Conservation (phyloP, 768 basidiomycete genomes). For the Erythrobasidium yunnanense region DNA sequence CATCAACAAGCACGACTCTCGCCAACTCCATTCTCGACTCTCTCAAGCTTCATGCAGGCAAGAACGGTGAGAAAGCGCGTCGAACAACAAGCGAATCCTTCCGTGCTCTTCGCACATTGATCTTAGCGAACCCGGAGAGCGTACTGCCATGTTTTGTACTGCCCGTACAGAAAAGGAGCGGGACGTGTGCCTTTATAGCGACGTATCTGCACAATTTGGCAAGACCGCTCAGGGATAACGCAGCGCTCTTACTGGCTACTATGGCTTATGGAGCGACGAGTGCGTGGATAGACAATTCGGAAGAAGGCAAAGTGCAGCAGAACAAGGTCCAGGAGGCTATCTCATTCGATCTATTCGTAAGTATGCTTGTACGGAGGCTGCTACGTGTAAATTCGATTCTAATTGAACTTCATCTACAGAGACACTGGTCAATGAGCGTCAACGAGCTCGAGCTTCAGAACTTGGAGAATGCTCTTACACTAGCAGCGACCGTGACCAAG, state of each 20-base stretch:
- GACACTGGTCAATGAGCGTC: not conserved
- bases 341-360: constrained; percentile 4
- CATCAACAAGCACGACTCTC: no score
- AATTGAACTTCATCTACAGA: not conserved
- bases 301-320: not conserved
- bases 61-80: constrained; percentile 20
- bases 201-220: constrained; percentile 4
- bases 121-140: no score
- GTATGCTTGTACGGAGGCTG: not conserved
- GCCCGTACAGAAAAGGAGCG: no score
- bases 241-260: not conserved
- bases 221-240: constrained; percentile 21
- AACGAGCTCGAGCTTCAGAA: not conserved
- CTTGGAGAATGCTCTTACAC: not conserved
- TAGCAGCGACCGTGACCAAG: no score
- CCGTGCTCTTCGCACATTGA: constrained; percentile 3
- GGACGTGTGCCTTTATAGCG: constrained; percentile 4
- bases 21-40: not conserved
- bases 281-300: not conserved
- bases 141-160: no score
- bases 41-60: not conserved
- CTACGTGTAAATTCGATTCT: not conserved
- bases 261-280: constrained; percentile 11
- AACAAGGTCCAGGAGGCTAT: not conserved
- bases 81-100: not conserved